Percentiles rank a stretch among this genome's conserved stretches.
These are phyloP conservation scores for Aphanomyces invadans DNA, from an alignment of 352 stramenopile species.

Conservation along the genomic window DNA sequence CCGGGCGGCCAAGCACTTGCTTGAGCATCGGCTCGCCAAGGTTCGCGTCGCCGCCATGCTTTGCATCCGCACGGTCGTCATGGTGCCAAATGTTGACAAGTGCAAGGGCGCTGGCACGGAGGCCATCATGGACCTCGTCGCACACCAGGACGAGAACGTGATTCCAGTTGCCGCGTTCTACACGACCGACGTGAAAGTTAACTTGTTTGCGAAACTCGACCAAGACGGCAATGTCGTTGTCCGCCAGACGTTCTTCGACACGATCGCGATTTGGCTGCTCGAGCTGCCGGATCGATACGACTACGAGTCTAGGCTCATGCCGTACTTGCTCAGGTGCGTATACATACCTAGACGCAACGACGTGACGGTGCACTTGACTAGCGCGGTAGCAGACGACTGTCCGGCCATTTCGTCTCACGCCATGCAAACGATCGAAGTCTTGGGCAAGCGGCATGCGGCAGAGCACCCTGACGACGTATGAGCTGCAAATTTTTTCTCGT, in stretches of 20 bases:
- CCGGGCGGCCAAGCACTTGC: slow-evolving; percentile 63
- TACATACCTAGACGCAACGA: background rate
- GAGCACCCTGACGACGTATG: slow-evolving; percentile 48
- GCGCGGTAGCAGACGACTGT: slow-evolving; percentile 71
- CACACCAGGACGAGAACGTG: slow-evolving; percentile 93
- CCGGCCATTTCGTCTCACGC: slow-evolving; percentile 40
- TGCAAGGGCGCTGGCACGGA: slow-evolving; percentile 91
- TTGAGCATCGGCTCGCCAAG: slow-evolving; percentile 85
- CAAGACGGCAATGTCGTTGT: slow-evolving; percentile 81
- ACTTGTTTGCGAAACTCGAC: slow-evolving; percentile 89
- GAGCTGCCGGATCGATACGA: slow-evolving; percentile 91
- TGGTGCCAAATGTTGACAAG: slow-evolving; percentile 84
- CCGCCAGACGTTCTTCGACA: slow-evolving; percentile 71
- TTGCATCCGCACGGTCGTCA: slow-evolving; percentile 74
- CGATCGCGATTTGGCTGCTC: slow-evolving; percentile 86
- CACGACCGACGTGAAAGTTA: slow-evolving; percentile 79
- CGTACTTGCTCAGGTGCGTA: slow-evolving; percentile 80
- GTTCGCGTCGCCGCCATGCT: slow-evolving; percentile 83
- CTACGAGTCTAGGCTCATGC: slow-evolving; percentile 89
- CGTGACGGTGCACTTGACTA: slow-evolving; percentile 24
- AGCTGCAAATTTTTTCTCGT: too few species aligned
- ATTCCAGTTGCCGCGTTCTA: slow-evolving; percentile 93
- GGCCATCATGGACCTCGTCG: slow-evolving; percentile 91
- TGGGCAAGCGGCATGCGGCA: slow-evolving; percentile 51
- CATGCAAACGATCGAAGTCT: slow-evolving; percentile 60